phyloP scores from a whole-genome alignment of 225 moss, liverwort and hornwort genomes.

The Asterella californica region DNA sequence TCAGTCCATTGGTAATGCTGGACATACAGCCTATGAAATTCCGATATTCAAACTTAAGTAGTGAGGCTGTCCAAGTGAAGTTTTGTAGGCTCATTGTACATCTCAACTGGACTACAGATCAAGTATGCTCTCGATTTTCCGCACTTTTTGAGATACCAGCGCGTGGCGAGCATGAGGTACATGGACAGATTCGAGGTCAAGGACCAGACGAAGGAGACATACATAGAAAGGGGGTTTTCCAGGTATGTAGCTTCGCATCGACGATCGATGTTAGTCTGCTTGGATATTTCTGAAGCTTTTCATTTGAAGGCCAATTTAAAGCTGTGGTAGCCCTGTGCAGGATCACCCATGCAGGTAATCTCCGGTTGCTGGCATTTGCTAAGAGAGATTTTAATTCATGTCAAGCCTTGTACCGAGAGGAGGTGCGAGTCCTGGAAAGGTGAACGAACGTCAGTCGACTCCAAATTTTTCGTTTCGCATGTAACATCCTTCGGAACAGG shows the following conservation, averaged over 20 bases:
- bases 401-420: conserved; percentile 20
- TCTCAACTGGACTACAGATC: neutral
- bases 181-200: conserved; percentile 5
- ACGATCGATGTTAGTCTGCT: neutral
- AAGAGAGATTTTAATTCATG: conserved; percentile 13
- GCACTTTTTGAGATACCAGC: neutral
- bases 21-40: no score
- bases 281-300: neutral
- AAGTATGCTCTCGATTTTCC: conserved; percentile 8
- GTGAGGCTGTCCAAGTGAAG: no score
- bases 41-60: no score
- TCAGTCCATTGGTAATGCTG: no score
- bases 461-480: no score
- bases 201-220: conserved; percentile 7
- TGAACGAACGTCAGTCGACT: neutral
- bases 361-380: conserved; percentile 20
- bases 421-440: conserved; percentile 29
- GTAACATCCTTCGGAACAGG: no score
- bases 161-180: conserved; percentile 13
- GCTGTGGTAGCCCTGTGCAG: neutral
- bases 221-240: conserved; percentile 8
- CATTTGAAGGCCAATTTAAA: neutral
- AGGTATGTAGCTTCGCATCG: neutral
- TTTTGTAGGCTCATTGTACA: neutral
- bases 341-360: conserved; percentile 8